Conservation (phyloP, 345 rosid genomes). For the Heritiera littoralis region DNA sequence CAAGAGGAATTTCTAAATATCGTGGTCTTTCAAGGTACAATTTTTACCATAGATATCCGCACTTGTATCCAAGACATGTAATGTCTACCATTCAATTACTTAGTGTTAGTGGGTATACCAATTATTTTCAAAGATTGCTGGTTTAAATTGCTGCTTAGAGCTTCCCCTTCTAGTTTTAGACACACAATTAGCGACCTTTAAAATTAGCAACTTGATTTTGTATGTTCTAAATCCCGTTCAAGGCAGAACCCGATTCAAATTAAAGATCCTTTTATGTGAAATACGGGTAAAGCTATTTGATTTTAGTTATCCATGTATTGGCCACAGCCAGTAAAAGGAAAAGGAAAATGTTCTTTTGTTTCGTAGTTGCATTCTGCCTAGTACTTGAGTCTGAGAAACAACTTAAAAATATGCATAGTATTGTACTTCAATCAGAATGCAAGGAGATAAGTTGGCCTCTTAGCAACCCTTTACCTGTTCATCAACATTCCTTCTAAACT, state of each 20-base stretch:
- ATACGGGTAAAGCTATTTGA: not conserved
- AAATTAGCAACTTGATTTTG: slow-evolving; percentile 1
- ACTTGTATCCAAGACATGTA: not conserved
- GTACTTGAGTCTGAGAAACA: not conserved
- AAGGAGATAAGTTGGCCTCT: not conserved
- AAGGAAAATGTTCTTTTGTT: not conserved
- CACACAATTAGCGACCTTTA: not conserved
- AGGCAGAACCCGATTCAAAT: not conserved
- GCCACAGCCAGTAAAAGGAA: not conserved
- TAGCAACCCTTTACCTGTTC: not conserved
- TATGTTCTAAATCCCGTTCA: not conserved
- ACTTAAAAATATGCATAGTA: not conserved
- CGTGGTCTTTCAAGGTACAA: slow-evolving; percentile 89
- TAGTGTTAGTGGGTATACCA: not conserved
- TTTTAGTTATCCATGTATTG: not conserved
- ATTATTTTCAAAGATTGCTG: slow-evolving; percentile 9
- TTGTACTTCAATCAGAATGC: not conserved
- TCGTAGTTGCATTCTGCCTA: slow-evolving; percentile 13
- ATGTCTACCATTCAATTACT: not conserved
- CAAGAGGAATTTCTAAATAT: slow-evolving; percentile 92
- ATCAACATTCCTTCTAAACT: slow-evolving; percentile 2
- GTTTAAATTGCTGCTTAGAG: not conserved
- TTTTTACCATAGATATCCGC: slow-evolving; percentile 14
- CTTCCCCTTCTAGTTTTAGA: slow-evolving; percentile 13
- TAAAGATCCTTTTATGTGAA: not conserved